Conservation (phyloP, 495 filamentous ascomycete species). For the Aspergillus conjunctus region DNA sequence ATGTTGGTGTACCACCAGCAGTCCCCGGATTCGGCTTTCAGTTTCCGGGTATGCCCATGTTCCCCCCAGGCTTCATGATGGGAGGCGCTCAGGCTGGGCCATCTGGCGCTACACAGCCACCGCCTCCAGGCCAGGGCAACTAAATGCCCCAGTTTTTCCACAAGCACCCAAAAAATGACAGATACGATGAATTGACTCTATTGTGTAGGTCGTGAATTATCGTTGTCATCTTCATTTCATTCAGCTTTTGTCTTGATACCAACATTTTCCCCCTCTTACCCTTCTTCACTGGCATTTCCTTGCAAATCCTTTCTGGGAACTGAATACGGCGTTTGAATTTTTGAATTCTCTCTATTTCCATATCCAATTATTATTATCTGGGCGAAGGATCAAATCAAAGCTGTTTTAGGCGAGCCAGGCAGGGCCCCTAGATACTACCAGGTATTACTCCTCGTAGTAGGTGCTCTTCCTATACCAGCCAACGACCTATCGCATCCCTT, state of each 20-base stretch:
- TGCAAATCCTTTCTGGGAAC: conserved; percentile 6
- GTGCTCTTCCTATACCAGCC: too few relatives aligned
- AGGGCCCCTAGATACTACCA: too few relatives aligned
- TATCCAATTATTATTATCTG: too few relatives aligned
- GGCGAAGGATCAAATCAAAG: too few relatives aligned
- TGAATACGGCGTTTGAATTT: conserved; percentile 14
- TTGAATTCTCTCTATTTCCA: neutral
- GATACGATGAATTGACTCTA: conserved; percentile 13
- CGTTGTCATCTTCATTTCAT: conserved; percentile 15
- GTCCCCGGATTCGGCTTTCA: conserved; percentile 70
- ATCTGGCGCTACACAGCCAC: conserved; percentile 42
- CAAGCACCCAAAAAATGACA: conserved; percentile 4
- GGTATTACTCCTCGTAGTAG: too few relatives aligned
- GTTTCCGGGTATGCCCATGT: conserved; percentile 68
- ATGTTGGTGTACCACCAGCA: conserved; percentile 59
- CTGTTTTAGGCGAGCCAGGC: too few relatives aligned
- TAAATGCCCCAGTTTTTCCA: conserved; percentile 16
- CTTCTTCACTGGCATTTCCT: neutral
- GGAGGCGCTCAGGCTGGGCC: conserved; percentile 42
- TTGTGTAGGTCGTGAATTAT: neutral
- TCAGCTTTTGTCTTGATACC: conserved; percentile 24
- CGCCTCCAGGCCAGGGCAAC: conserved; percentile 48
- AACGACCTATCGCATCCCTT: too few relatives aligned
- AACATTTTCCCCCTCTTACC: conserved; percentile 13
- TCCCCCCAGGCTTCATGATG: conserved; percentile 66